A percentile compares a stretch with the other conserved stretches of the same genome.
These are phyloP conservation scores for Galerina sulciceps DNA, from an alignment of 768 basidiomycete genomes.

Conservation along the genomic window DNA sequence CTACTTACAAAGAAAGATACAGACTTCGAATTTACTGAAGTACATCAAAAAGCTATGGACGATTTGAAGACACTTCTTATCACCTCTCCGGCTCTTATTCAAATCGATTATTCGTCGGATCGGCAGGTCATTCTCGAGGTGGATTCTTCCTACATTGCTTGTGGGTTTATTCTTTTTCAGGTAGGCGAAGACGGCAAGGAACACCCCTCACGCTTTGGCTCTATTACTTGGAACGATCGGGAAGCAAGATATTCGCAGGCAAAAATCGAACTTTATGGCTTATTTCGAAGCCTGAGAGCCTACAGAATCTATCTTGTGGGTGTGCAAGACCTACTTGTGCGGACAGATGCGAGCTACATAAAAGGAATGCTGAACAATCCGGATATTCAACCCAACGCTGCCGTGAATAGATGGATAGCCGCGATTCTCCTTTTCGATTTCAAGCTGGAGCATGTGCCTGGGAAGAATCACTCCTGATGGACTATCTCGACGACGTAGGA, in stretches of 20 bases:
- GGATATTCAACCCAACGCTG: conserved; percentile 37
- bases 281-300: conserved; percentile 24
- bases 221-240: conserved; percentile 22
- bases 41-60: conserved; percentile 21
- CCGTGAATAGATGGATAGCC: conserved; percentile 46
- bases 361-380: conserved; percentile 44
- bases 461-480: conserved; percentile 9
- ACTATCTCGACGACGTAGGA: too few relatives aligned
- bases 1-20: conserved; percentile 28
- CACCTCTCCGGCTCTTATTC: conserved; percentile 11
- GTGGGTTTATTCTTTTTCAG: conserved; percentile 20
- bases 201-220: conserved; percentile 23
- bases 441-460: conserved; percentile 38
- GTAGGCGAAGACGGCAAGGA: conserved; percentile 8
- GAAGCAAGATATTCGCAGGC: conserved; percentile 31
- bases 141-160: conserved; percentile 22
- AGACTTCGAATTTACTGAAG: conserved; percentile 30
- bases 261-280: conserved; percentile 33
- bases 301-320: conserved; percentile 28
- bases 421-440: conserved; percentile 42
- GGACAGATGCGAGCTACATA: conserved; percentile 35
- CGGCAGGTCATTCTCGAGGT: conserved; percentile 22
- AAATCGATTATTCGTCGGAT: conserved; percentile 16
- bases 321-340: conserved; percentile 26
- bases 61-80: conserved; percentile 1